These are phyloP conservation scores for Polyplosphaeria fusca DNA, from an alignment of 495 filamentous ascomycete species.

Conservation along the genomic window DNA sequence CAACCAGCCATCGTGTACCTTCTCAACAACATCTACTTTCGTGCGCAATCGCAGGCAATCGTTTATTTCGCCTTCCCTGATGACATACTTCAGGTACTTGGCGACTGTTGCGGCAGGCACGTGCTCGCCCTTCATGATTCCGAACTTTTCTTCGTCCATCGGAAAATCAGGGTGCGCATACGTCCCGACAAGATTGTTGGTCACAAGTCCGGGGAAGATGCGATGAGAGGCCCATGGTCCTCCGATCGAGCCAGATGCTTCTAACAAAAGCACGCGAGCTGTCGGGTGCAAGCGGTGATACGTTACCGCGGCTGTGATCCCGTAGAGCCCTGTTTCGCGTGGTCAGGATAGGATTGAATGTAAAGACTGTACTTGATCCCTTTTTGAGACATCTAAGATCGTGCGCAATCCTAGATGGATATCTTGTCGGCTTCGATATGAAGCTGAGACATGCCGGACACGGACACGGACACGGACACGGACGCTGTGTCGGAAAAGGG, in stretches of 20 bases:
- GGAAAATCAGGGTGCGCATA: conserved; percentile 72
- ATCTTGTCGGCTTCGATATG: background rate
- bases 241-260: conserved; percentile 57
- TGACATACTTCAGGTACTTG: conserved; percentile 62
- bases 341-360: too few relatives aligned
- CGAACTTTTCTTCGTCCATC: conserved; percentile 50
- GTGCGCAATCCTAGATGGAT: background rate
- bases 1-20: conserved; percentile 15
- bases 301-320: conserved; percentile 60
- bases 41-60: conserved; percentile 15
- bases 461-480: background rate
- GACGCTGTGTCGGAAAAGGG: background rate
- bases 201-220: conserved; percentile 65
- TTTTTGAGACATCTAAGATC: background rate
- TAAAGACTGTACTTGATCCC: background rate
- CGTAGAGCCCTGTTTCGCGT: conserved; percentile 59
- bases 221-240: conserved; percentile 60
- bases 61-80: conserved; percentile 39
- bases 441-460: background rate
- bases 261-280: conserved; percentile 52
- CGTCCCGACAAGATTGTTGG: conserved; percentile 61
- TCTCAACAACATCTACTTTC: conserved; percentile 18
- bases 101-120: conserved; percentile 66
- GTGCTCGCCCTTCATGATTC: conserved; percentile 58
- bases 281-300: conserved; percentile 55